phyloP scores from a whole-genome alignment of 2,329 filamentous ascomycete genomes.

The Aspergillus oerlinghausenensis region DNA sequence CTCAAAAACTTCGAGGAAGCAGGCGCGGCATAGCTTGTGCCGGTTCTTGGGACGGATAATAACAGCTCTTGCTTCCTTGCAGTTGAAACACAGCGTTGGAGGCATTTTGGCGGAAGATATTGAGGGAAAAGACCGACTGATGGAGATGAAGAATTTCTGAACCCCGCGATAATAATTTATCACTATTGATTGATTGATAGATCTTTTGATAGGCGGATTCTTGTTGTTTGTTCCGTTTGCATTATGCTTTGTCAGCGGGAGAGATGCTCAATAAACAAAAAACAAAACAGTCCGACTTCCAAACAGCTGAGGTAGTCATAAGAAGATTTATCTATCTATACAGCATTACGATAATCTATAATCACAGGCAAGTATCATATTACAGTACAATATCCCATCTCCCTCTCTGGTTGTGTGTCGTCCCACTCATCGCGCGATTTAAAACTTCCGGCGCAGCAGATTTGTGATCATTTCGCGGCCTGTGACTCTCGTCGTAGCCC shows the following conservation, averaged over 20 bases:
- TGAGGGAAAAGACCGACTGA: neutral
- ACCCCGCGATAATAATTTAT: slow-evolving; percentile 5
- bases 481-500: slow-evolving; percentile 71
- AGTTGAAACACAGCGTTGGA: slow-evolving; percentile 69
- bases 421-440: slow-evolving; percentile 23
- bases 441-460: slow-evolving; percentile 67
- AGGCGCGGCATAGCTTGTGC: slow-evolving; percentile 83
- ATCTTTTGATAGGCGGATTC: neutral
- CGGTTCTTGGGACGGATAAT: slow-evolving; percentile 94
- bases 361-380: neutral
- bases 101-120: slow-evolving; percentile 55
- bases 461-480: slow-evolving; percentile 72
- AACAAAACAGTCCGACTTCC: neutral
- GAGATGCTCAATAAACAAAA: neutral
- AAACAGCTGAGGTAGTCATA: neutral
- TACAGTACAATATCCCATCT: neutral
- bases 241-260: neutral
- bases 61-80: slow-evolving; percentile 71
- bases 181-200: slow-evolving; percentile 5
- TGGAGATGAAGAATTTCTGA: neutral
- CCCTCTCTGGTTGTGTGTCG: neutral
- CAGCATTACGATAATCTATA: neutral
- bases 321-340: neutral
- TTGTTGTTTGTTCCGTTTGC: slow-evolving; percentile 13
- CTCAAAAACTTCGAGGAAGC: slow-evolving; percentile 85